Evolutionary conservation across 2,329 filamentous ascomycete species (phyloP), one percentile per base, ranked within the genome.

Genomic region (Pyricularia sp.): DNA sequence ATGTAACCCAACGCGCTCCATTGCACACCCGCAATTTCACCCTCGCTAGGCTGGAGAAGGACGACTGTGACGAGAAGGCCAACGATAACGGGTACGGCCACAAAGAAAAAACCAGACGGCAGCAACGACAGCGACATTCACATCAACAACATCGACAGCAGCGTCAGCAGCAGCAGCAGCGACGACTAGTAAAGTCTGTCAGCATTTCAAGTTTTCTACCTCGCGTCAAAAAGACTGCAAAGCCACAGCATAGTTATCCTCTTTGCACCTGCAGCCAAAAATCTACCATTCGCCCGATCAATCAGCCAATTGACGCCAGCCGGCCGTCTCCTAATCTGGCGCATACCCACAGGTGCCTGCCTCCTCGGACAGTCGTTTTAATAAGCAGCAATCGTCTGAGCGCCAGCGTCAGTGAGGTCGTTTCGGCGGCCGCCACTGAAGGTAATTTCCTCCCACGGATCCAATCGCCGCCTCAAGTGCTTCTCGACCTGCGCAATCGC

Each of bases 391-490:
- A 30, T 23, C 65, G 42, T 66, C 36, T 36, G 23, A 66, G 30
- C 66, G n/a, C 30, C 28, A 65, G 36, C 66, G 69, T 70, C 70
- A 72, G 73, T 79, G 81, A 80, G 78, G 81, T 82, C 81, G 79
- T 82, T 74, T 74, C 77, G 76, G 77, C 82, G 80, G 81, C 78
- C 78, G 81, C 80, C 79, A 77, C 76, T 73, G 73, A 75, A 72
- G 72, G 73, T 68, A 66, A 69, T 72, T 78, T 75, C 75, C 78
- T 78, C 80, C 81, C 78, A 84, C 82, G 83, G 82, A 81, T 83
- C 79, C 83, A 72, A 69, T 55, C 68, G 26, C 55, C 30, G 71
- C 69, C 68, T 64, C 68, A 68, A 66, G 70, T 68, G 69, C 71
- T 64, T 66, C 69, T 68, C 69, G 69, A 67, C 70, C 71, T 67